Evolutionary conservation across 306 rosid species (phyloP), one percentile per base, ranked within the genome.

Genomic region (Cucumis cinereus): DNA sequence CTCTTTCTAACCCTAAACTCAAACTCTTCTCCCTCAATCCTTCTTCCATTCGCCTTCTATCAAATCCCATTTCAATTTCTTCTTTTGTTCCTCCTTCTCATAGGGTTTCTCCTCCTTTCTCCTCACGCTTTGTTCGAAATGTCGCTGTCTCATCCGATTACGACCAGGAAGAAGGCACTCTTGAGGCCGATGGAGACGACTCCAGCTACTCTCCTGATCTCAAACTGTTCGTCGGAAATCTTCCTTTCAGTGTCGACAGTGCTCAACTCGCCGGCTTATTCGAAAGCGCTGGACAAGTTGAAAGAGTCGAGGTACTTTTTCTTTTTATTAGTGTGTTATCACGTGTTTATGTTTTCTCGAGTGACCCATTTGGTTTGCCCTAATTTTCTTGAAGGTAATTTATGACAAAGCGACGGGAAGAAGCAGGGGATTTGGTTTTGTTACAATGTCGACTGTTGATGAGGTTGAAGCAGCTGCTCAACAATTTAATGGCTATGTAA

Each of bases 371-470:
- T 30, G 57, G 26, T 60, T 58, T 61, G 68, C 68, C 68, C 73
- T 69, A 23, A 19, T 69, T 49, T 23, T 43, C 79, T 75, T 14
- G 47, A 40, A 92, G 97, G 98, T 92, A 24, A 90, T 92, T 85
- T 92, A 95, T 76, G 98, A 95, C 75, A 92, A 90, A 79, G 79
- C 70, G n/a, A 89, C 96, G 1, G 98, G 99, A 60, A 89, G 91
- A 78, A 95, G 99, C 85, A 89, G 97, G 78, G 99, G 97, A 0
- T 95, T 95, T 85, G 97, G 96, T 54, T 95, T 95, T 86, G 97
- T 95, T 24, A 95, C 99, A 10, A 90, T 95, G 99, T 89, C 98
- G 66, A 79, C 85, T 1, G 77, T 67, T 14, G 89, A 69, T 22
- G 99, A 92, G 78, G 96, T 77, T 68, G 87, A 92, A 81, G 90